Evolutionary conservation across 495 filamentous ascomycete species (phyloP), one percentile per base, ranked within the genome.

Genomic region (Aspergillus egyptiacus): DNA sequence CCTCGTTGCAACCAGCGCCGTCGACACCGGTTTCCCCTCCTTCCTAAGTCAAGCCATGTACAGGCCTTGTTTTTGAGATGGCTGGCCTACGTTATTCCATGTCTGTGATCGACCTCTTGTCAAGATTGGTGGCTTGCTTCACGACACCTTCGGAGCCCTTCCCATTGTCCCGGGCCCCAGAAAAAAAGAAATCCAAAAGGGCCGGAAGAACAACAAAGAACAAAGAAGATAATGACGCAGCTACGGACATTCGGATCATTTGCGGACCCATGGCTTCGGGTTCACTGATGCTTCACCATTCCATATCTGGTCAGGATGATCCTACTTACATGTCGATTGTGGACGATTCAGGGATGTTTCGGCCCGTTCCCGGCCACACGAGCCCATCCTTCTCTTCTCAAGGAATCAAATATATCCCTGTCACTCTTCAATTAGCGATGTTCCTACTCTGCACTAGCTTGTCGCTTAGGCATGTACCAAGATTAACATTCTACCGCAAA

Each of bases 281-380:
- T 40, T 51, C 28, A 41, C 44, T 33, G 48, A 50, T 39, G 39
- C 51, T 48, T 4, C 20, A 5, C 8, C 8, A 27, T 27, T 40
- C 36, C 17, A 27, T 22, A 51, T 53, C 50, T 45, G 50, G 42
- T 15, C 3, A 27, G 45, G 46, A 37, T 33, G 30, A 45, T 34
- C 19, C 30, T 37, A 40, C 47, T 48, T 50, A 48, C 51, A 58
- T 20, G 50, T 57, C 55, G 50, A 50, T 45, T 5, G 11, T 43
- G 33, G 47, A 48, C 55, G 50, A 50, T 45, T 5, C 13, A 48
- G 33, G 47, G 45, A 50, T 55, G 53, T 56, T 53, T 54, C 50
- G 55, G 55, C n/a, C 55, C 50, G 55, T 32, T 48, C 42, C 50
- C 50, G 50, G 49, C 20, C 41, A 46, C 54, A 48, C 54, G 35